Base-by-base conservation (phyloP, 2,329 filamentous ascomycete species). In the Simplicillium aogashimaense region DNA sequence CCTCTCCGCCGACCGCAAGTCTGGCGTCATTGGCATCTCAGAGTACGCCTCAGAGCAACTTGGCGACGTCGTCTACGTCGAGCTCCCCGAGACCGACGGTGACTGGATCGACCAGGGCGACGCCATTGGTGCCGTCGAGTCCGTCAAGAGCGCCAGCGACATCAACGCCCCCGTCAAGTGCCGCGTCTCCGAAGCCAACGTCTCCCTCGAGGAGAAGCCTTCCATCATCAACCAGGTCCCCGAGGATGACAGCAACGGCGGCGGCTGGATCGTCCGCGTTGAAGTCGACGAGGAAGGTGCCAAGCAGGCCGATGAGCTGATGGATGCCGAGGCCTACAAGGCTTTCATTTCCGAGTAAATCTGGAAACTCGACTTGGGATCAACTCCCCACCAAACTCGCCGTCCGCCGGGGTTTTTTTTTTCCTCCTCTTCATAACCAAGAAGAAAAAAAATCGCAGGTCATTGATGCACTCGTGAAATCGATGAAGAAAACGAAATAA, bases 101-200 rank as follows among this genome's bases (percentile, higher is more conserved):
- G 69, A 80, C 51, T 76, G 82, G 53, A 74, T 94, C 45, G 64
- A 66, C 43, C 75, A 80, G 42, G 88, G 88, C 54, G 90, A 97
- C 58, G 74, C 83, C 48, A 84, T 97, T 51, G 92, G 92, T 50
- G 88, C 90, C 45, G 90, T 98, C 53, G 92, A 98, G 71, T 95
- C 88, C 3, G 92, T 98, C 64, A 98, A 98, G 74, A 92, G 84
- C 47, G 92, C 92, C n/a, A 90, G 86, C 47, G 92, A 98, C 61
- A 95, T 98, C 70, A 83, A 95, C 67, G 81, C 87, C 12, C 92
- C 92, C 14, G 76, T 95, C 50, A 67, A 74, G 39, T 90, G 90
- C 57, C 83, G 69, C 51, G 78, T 98, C 45, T 72, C 77, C 30
- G 76, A 83, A 55, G 72, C 81, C 54, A 98, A 98, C 69, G 56